Base-by-base conservation (phyloP, 2,329 filamentous ascomycete genomes). In the Colletotrichum trifolii region DNA sequence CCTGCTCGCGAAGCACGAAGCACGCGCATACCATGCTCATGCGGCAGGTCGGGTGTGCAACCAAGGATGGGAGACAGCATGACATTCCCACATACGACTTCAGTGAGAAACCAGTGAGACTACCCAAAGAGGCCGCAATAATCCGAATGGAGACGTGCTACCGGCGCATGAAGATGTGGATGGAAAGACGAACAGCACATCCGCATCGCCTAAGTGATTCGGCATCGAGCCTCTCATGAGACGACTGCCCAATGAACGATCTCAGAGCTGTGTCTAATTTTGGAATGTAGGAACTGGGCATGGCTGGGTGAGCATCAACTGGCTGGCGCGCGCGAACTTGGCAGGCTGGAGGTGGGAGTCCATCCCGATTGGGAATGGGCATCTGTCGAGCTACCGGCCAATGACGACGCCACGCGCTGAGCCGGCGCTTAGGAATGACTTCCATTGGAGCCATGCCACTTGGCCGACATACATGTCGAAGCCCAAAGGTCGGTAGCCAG, bases 291-390 rank as follows among this genome's bases (percentile, higher is more conserved):
- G 67, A 54, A 59, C 56, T 62, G 67, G 67, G 67, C 69, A 70
- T 68, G 62, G 40, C 42, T 63, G 35, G 54, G 55, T 53, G 64
- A 68, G 64, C 67, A 64, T 65, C 70, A 67, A 73, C 69, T 75
- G 75, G 74, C 73, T 80, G 75, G 76, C 77, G 78, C 77, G 78
- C 77, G 78, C 76, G 75, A 80, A 77, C 67, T 58, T 60, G 13
- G 38, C 13, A 59, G 60, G 42, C 54, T 49, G 55, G 38, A 38
- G 50, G 49, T 57, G 52, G 43, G 65, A 56, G 56, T 25, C 52
- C 42, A 66, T 54, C 63, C 63, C 53, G 36, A 63, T 58, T 57
- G 57, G 66, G 54, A 49, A 47, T 40, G 43, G 39, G 43, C 17
- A 43, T 11, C 33, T 40, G 55, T 61, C n/a, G 42, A 45, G 50